A percentile compares a stretch with the other conserved stretches of the same genome.
Evolutionary conservation across 768 basidiomycete species (phyloP).

Genomic region (Mycena kentingensis): DNA sequence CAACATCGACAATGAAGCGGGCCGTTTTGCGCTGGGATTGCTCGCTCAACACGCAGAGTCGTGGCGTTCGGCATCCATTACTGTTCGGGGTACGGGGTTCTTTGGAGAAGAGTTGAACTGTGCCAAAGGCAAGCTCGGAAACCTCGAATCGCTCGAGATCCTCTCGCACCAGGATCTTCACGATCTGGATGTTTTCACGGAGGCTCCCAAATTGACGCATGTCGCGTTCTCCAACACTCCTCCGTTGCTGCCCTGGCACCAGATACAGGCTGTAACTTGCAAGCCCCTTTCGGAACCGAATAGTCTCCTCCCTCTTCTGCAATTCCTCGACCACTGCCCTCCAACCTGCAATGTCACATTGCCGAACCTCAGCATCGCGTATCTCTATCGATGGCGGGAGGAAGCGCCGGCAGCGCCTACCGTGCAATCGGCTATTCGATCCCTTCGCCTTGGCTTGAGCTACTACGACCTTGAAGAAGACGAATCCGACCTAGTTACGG

Average conservation of each 20-base stretch:
- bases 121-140: neutral
- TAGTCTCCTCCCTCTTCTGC: neutral
- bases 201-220: neutral
- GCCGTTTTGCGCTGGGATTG: neutral
- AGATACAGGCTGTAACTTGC: neutral
- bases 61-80: neutral
- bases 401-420: neutral
- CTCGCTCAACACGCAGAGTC: neutral
- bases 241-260: neutral
- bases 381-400: neutral
- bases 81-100: neutral
- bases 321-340: neutral
- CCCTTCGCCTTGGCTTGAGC: neutral
- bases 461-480: neutral
- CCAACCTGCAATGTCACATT: neutral
- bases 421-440: neutral
- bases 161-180: neutral
- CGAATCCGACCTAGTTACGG: too few relatives aligned
- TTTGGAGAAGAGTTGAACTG: neutral
- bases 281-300: neutral
- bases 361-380: neutral
- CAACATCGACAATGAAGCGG: neutral
- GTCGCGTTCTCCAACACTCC: neutral
- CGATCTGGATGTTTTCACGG: neutral
- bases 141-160: neutral